Conservation (phyloP, 108 stramenopile genomes). For the Aurantiochytrium sp. region DNA sequence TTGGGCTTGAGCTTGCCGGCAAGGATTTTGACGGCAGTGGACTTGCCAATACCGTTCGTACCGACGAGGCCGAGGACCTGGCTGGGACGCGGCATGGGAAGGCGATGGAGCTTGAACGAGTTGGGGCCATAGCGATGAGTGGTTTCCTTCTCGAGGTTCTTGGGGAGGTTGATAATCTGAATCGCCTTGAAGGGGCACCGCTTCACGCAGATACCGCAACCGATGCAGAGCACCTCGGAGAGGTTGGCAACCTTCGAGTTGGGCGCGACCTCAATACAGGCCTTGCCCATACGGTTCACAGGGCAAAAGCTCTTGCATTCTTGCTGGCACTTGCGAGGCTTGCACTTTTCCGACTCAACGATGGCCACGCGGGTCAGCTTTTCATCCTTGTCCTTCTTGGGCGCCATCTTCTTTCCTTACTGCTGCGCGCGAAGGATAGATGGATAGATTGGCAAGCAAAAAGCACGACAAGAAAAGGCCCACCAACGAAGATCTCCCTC, state of each 20-base stretch:
- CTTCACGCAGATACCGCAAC: slow-evolving; percentile 97
- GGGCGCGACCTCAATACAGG: slow-evolving; percentile 39
- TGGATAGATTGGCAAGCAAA: too few relatives aligned
- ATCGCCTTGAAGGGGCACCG: slow-evolving; percentile 95
- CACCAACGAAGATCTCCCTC: too few relatives aligned
- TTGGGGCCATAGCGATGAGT: slow-evolving; percentile 99
- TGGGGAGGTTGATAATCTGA: slow-evolving; percentile 91
- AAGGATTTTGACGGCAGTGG: slow-evolving; percentile 58
- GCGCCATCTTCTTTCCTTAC: neutral
- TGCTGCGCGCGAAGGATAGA: too few relatives aligned
- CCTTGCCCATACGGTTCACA: slow-evolving; percentile 36
- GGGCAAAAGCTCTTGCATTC: slow-evolving; percentile 33
- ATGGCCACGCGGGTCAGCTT: slow-evolving; percentile 30
- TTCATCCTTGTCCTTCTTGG: slow-evolving; percentile 19
- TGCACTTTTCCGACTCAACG: slow-evolving; percentile 25
- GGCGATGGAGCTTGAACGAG: slow-evolving; percentile 93
- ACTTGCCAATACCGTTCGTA: slow-evolving; percentile 95
- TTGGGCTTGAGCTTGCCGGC: slow-evolving; percentile 98
- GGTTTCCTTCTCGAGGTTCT: slow-evolving; percentile 82
- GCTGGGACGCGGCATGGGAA: slow-evolving; percentile 94
- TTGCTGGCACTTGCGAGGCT: slow-evolving; percentile 39
- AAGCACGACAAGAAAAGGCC: too few relatives aligned
- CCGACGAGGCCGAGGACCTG: slow-evolving; percentile 95
- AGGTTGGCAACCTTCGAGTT: slow-evolving; percentile 37
- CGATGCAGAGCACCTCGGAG: slow-evolving; percentile 56